These are phyloP conservation scores for Trifolium dubium DNA, from an alignment of 306 rosid species.

Conservation along the genomic window DNA sequence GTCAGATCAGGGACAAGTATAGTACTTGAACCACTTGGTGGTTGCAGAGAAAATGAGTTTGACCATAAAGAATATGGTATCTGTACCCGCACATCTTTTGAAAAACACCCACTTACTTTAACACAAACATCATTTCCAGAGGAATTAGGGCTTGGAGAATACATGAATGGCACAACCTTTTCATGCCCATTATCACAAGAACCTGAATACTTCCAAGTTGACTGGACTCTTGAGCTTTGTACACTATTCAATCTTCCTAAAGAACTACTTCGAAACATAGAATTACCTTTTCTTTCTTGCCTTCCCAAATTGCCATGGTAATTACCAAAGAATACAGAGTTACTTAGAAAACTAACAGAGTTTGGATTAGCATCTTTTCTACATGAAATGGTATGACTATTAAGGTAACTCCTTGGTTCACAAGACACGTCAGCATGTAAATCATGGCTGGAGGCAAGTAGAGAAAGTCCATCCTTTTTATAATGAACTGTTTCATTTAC, in stretches of 20 bases:
- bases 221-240: constrained; percentile 43
- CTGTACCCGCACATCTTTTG: constrained; percentile 49
- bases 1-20: constrained; percentile 74
- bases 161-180: constrained; percentile 73
- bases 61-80: constrained; percentile 68
- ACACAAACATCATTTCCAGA: constrained; percentile 69
- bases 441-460: constrained; percentile 52
- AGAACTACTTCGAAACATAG: constrained; percentile 41
- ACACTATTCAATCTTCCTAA: constrained; percentile 41
- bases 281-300: constrained; percentile 43
- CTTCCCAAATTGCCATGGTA: constrained; percentile 43
- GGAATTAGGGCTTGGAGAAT: constrained; percentile 67
- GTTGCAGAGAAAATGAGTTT: constrained; percentile 74
- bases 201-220: constrained; percentile 47
- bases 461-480: constrained; percentile 69
- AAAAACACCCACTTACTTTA: constrained; percentile 59
- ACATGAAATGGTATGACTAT: constrained; percentile 58
- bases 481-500: constrained; percentile 53
- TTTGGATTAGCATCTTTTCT: constrained; percentile 52
- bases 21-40: constrained; percentile 90
- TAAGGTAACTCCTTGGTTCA: constrained; percentile 37
- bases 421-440: constrained; percentile 42
- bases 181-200: constrained; percentile 58
- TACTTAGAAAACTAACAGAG: constrained; percentile 38
- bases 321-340: constrained; percentile 41